Conservation (phyloP, 2,329 filamentous ascomycete genomes). For the Paecilomyces formosus region DNA sequence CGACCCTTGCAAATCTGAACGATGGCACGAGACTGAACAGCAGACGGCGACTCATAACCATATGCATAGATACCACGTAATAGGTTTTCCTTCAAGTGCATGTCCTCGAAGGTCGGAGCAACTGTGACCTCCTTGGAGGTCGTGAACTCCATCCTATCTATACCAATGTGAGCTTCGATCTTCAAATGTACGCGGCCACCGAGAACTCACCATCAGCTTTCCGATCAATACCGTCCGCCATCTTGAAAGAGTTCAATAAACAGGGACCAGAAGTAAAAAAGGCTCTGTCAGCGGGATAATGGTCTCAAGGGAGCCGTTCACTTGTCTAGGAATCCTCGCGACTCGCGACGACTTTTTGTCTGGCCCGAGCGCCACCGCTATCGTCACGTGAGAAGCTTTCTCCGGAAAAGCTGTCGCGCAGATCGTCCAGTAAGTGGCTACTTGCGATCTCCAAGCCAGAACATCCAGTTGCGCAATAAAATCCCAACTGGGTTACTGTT, state of each 20-base stretch:
- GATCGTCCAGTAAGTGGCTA: slow-evolving; percentile 3
- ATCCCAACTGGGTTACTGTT: neutral
- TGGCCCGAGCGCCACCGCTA: slow-evolving; percentile 10
- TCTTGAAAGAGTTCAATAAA: slow-evolving; percentile 40
- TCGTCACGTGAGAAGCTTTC: slow-evolving; percentile 14
- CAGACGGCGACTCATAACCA: slow-evolving; percentile 95
- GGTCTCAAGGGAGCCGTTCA: neutral
- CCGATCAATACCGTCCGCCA: slow-evolving; percentile 91
- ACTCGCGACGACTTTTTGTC: slow-evolving; percentile 15
- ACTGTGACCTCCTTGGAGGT: slow-evolving; percentile 96
- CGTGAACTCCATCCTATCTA: slow-evolving; percentile 92
- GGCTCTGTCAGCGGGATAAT: neutral
- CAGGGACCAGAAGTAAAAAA: neutral
- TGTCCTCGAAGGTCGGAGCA: slow-evolving; percentile 86
- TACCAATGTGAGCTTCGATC: slow-evolving; percentile 13
- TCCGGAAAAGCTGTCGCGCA: slow-evolving; percentile 17
- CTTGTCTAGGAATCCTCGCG: neutral
- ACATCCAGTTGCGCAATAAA: neutral
- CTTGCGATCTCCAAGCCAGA: neutral
- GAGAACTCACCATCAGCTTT: slow-evolving; percentile 60
- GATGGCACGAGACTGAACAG: slow-evolving; percentile 95
- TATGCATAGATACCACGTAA: slow-evolving; percentile 97
- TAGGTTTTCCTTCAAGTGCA: slow-evolving; percentile 96
- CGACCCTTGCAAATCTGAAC: slow-evolving; percentile 98
- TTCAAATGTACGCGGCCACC: neutral